Evolutionary conservation across 306 rosid genomes (phyloP).

Genomic region (Ammopiptanthus mongolicus): DNA sequence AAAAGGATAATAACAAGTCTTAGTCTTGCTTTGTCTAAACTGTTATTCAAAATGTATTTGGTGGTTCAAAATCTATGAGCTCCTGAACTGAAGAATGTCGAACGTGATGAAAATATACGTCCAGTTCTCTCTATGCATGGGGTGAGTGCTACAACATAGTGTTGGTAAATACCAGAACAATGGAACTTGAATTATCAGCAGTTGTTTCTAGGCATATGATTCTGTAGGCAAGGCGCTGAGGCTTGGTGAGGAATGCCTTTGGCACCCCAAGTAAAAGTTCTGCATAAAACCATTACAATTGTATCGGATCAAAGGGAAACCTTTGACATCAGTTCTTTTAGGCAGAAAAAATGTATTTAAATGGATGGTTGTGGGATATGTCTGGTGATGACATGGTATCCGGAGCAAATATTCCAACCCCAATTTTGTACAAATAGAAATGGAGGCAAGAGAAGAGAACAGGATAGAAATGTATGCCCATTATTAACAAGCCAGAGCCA

Average conservation of each 20-base stretch:
- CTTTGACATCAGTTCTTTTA: neutral
- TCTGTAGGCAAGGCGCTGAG: neutral
- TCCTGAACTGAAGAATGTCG: neutral
- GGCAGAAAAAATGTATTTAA: neutral
- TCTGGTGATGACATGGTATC: too few relatives aligned
- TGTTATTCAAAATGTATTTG: neutral
- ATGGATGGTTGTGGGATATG: too few relatives aligned
- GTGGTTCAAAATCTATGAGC: neutral
- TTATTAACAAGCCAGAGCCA: neutral
- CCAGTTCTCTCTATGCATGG: neutral
- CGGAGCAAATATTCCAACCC: too few relatives aligned
- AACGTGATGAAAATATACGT: neutral
- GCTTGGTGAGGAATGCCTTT: too few relatives aligned
- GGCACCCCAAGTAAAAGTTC: neutral
- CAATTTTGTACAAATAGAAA: too few relatives aligned
- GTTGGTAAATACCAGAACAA: too few relatives aligned
- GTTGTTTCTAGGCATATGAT: neutral
- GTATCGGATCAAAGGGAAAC: neutral
- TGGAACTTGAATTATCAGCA: neutral
- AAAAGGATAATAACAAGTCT: neutral
- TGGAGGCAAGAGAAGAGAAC: neutral
- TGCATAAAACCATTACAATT: neutral
- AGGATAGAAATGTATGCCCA: neutral
- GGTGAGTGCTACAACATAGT: neutral
- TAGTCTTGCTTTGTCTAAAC: neutral